Percentiles rank a stretch among this genome's conserved stretches.
Conservation (phyloP, 176 grass and related monocot species). For the Rhynchospora tenuis region DNA sequence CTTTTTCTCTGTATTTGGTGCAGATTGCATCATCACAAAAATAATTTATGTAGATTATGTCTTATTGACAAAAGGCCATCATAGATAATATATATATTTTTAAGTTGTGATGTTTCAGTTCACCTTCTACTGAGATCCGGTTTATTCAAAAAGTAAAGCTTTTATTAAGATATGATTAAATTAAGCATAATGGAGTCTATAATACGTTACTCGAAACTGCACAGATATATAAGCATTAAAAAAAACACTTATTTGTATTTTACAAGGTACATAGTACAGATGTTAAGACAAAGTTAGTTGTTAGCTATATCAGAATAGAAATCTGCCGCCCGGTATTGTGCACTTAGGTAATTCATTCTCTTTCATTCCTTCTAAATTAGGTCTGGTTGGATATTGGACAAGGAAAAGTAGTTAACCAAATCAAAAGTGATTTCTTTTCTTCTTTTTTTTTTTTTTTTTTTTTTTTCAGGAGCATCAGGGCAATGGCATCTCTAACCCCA, state of each 20-base stretch:
- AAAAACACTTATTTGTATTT: neutral
- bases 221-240: neutral
- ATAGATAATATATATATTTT: neutral
- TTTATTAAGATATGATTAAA: neutral
- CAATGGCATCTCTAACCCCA: constrained; percentile 97
- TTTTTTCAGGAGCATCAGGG: constrained; percentile 24
- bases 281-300: neutral
- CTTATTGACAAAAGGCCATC: neutral
- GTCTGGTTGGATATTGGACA: neutral
- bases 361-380: neutral
- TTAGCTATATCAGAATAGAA: constrained; percentile 1
- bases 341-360: neutral
- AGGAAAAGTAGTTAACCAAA: neutral
- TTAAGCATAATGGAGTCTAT: neutral
- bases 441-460: constrained; percentile 5
- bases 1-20: neutral
- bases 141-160: neutral
- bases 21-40: constrained; percentile 2
- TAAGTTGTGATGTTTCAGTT: neutral
- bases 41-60: neutral
- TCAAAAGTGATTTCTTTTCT: neutral
- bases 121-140: neutral
- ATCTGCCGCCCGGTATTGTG: neutral
- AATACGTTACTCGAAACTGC: neutral
- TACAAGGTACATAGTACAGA: neutral